Conservation (phyloP, 2,329 filamentous ascomycete species). For the Akanthomyces dipterigenus region DNA sequence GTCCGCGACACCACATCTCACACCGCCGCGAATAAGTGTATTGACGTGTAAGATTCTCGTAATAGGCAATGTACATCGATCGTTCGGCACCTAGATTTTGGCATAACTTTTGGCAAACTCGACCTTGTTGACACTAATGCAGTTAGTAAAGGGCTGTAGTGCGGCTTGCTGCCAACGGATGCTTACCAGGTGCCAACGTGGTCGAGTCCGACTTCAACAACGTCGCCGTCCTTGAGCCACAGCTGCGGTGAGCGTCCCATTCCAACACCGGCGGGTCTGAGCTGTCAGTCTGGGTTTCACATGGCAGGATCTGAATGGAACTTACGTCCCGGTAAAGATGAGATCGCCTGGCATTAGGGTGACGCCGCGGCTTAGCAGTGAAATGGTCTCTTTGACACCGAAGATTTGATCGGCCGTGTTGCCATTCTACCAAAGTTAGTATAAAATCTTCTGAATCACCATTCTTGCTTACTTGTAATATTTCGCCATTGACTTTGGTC, state of each 20-base stretch:
- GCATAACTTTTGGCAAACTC: conserved; percentile 24
- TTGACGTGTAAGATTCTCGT: conserved; percentile 9
- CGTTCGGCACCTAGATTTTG: conserved; percentile 16
- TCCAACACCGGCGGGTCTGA: conserved; percentile 60
- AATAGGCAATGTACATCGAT: conserved; percentile 3
- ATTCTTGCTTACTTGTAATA: conserved; percentile 38
- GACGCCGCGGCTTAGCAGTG: conserved; percentile 54
- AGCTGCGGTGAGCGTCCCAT: conserved; percentile 60
- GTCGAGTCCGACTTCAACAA: conserved; percentile 62
- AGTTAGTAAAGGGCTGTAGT: background rate
- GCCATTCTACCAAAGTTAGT: conserved; percentile 32
- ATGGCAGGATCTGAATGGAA: conserved; percentile 13
- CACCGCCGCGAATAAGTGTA: conserved; percentile 9
- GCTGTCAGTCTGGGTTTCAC: background rate
- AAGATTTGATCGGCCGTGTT: conserved; percentile 59
- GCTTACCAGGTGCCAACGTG: conserved; percentile 51
- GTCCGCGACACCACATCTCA: conserved; percentile 11
- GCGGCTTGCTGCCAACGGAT: background rate
- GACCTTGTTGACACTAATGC: conserved; percentile 24
- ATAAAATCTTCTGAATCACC: accelerated
- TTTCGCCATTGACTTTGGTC: conserved; percentile 54
- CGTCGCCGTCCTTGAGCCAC: conserved; percentile 64
- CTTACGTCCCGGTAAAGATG: conserved; percentile 59
- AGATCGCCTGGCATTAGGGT: conserved; percentile 58
- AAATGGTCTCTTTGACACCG: conserved; percentile 49